Evolutionary conservation across 495 filamentous ascomycete genomes (phyloP).

Genomic region (Astrocystis sublimbata): DNA sequence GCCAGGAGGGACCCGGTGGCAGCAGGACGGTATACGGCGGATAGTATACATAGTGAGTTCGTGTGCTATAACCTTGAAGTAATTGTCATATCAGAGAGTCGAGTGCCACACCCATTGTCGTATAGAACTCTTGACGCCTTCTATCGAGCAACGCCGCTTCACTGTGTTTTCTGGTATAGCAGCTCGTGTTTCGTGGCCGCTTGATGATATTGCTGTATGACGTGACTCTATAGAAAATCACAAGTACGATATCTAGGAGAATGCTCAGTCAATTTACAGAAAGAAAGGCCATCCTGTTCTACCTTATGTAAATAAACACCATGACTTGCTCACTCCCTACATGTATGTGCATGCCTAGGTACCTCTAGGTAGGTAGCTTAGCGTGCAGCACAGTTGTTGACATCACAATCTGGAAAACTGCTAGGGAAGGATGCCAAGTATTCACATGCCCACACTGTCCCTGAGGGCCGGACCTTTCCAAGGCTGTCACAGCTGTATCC

Average conservation of each 20-base stretch:
- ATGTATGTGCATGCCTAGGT: too few relatives aligned
- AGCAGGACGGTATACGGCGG: background rate
- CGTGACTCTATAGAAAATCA: too few relatives aligned
- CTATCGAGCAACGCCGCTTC: background rate
- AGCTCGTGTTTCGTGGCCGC: background rate
- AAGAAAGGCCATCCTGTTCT: too few relatives aligned
- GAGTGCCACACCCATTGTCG: background rate
- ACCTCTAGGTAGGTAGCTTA: too few relatives aligned
- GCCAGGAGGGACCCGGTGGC: background rate
- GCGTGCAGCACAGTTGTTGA: background rate
- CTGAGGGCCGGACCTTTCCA: too few relatives aligned
- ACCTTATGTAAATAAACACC: too few relatives aligned
- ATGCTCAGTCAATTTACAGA: too few relatives aligned
- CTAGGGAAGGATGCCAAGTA: background rate
- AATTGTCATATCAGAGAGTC: too few relatives aligned
- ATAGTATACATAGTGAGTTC: conserved; percentile 1
- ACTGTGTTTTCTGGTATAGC: background rate
- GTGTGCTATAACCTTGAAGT: background rate
- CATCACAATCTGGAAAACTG: background rate
- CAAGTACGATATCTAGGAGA: too few relatives aligned
- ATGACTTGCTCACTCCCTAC: background rate
- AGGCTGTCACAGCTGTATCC: too few relatives aligned
- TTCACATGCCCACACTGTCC: background rate
- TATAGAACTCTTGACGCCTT: background rate
- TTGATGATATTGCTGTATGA: background rate